Base-by-base conservation (phyloP, 805 yeast species). In the Maudiozyma bulderi region DNA sequence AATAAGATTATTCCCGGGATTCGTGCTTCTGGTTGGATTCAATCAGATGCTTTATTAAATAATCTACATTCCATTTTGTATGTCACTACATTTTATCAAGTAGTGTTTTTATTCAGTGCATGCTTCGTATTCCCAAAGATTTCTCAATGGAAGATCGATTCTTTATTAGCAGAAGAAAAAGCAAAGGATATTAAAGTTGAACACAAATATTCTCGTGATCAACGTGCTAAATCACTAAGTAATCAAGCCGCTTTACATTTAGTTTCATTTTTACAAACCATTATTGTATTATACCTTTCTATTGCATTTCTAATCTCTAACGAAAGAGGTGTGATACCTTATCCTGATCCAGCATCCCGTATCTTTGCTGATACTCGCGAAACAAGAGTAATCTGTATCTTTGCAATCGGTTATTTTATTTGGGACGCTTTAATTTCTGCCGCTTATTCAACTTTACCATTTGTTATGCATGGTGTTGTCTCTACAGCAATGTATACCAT, bases 191-290 rank as follows among this genome's bases (percentile, higher is more conserved):
- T 44, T 20, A 26, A 47, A 14, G 32, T 33, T 6, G 47, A 48
- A 26, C 51, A 44, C 3, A 39, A 47, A 11, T 47, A 51, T n/a
- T 35, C 47, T 31, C 44, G 43, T 15, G 49, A 51, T 37, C 52
- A 49, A 32, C 57, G 52, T 40, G 50, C 51, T 31, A 50, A 44
- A 9, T 43, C 51, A 26, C 48, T 62, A 38, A 50, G 55, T 34
- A 56, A 57, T 46, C 69, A 66, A 51, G 52, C 64, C 30, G 56
- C 67, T 3, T 58, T 66, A 41, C 98, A 90, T 66, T 75, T 86
- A 29, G 95, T 88, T 5, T 85, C 96, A 1, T 79, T 86, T 74
- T 76, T 89, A 26, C 97, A 93, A 67, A 79, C 93, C 37, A 39
- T 87, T 0, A 54, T 85, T 26, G 82, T 95, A 26, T 65, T 88